Evolutionary conservation across 495 filamentous ascomycete species (phyloP), one percentile per base, ranked within the genome.

Genomic region (Aspergillus affinis): DNA sequence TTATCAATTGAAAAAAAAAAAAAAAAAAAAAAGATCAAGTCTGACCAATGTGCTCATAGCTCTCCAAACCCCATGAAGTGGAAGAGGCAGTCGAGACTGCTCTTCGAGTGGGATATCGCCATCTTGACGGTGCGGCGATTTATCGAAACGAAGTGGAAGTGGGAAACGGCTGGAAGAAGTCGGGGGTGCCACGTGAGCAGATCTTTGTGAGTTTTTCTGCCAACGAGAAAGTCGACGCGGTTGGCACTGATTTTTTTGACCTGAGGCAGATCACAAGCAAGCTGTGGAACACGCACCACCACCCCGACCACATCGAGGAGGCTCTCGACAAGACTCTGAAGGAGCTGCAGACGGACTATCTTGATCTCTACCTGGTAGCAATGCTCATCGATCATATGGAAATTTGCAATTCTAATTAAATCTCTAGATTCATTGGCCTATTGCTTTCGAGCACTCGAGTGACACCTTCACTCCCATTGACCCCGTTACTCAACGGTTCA

Each of bases 371-470:
- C 52, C 59, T 75, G 61, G 88, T 91, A 64, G 10, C 2, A n/a
- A 41, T 41, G 13, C 1, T 10, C 3, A 15, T 41, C 36, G 12
- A 41, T 17, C 8, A 41, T 32, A 6, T 2, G 17, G 48, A 18
- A 48, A 48, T 49, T 20, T 49, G 13, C 48, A 10, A 3, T 20
- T 13, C 4, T 18, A 45, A 19, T 0, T 6, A 17, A 26, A 2
- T 9, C 48, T 18, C 17, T 21, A 76, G 74, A 73, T 76, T 49
- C 70, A 76, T 61, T 76, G 74, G 74, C 72, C 74, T 10, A 69
- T 74, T 13, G 67, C 74, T 2, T 76, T 95, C 4, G 89, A 92
- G 61, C 88, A 93, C 74, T 70, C 76, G 19, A 90, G 89, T 44
- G 71, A 73, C 48, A 73, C 69, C 45, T 65, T 74, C 55, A 67